Evolutionary conservation across 345 rosid genomes (phyloP), one percentile per base, ranked within the genome.

Genomic region (Rhodamnia rubescens): DNA sequence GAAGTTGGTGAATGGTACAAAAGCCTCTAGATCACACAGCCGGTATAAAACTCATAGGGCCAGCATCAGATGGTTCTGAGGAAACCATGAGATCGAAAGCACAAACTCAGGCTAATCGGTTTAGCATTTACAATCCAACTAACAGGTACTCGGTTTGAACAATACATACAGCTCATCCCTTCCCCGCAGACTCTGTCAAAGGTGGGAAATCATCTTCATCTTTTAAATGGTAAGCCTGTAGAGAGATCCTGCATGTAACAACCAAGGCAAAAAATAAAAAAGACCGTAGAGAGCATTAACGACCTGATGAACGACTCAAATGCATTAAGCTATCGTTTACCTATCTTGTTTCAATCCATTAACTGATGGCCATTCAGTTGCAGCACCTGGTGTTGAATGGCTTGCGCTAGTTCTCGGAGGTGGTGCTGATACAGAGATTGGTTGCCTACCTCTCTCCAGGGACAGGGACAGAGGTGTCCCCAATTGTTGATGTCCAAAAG

Each of bases 151-250:
- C 26, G 13, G 13, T 69, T 69, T 32, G 78, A 69, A 36, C 78
- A 44, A 36, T 69, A 69, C 78, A 69, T 36, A 69, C 42, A 21
- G 78, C 24, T 69, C 78, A 69, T 69, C 78, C 78, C 47, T 69
- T 69, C 44, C 78, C 78, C 4, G 86, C 74, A 82, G 85, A 90
- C 96, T 88, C 88, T 83, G 94, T 90, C 88, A 95, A 87, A 58
- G 96, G 99, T 74, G 99, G 98, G 83, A 96, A 94, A 88, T 96
- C 99, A 12, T 90, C 93, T 81, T 95, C 96, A 69, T 95, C 94
- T 90, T 92, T 92, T 91, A 96, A 90, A 83, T 69, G 94, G 89
- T 92, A 95, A 53, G 96, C 91, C 87, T 92, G 92, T 56, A 85
- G 58, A 82, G 88, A 84, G 86, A 89, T 91, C 91, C 98, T 95